A percentile compares a stretch with the other conserved stretches of the same genome.
phyloP scores from a whole-genome alignment of 2,329 filamentous ascomycete genomes.

The Thermomyces lanuginosus region DNA sequence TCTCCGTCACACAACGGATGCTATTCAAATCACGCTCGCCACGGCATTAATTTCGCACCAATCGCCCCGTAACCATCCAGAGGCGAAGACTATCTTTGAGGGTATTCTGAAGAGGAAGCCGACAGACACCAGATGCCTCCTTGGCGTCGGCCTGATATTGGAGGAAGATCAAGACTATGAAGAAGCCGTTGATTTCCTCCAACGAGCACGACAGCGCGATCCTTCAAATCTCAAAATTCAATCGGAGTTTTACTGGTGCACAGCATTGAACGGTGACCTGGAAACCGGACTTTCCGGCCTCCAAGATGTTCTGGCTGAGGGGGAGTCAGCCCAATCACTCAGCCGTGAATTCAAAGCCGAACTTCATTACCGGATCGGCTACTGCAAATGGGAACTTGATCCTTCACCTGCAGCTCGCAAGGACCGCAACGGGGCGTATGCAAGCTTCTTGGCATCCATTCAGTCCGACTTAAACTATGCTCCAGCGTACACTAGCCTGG shows the following conservation, averaged over 20 bases:
- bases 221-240: slow-evolving; percentile 59
- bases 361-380: slow-evolving; percentile 71
- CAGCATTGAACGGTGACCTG: slow-evolving; percentile 65
- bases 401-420: slow-evolving; percentile 58
- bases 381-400: slow-evolving; percentile 74
- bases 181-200: slow-evolving; percentile 65
- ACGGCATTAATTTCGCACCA: slow-evolving; percentile 86
- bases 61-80: slow-evolving; percentile 71
- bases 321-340: slow-evolving; percentile 46
- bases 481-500: slow-evolving; percentile 78
- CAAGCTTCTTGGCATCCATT: slow-evolving; percentile 64
- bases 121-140: slow-evolving; percentile 61
- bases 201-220: slow-evolving; percentile 58
- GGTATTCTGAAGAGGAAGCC: slow-evolving; percentile 60
- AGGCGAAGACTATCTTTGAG: slow-evolving; percentile 77
- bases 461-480: slow-evolving; percentile 79
- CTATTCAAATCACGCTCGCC: slow-evolving; percentile 59
- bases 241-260: slow-evolving; percentile 84
- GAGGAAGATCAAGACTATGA: slow-evolving; percentile 85
- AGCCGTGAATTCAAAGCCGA: slow-evolving; percentile 62
- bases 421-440: slow-evolving; percentile 66
- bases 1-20: slow-evolving; percentile 55
- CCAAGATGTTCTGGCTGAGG: slow-evolving; percentile 48
- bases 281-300: slow-evolving; percentile 51
- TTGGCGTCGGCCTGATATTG: slow-evolving; percentile 79